Conservation (phyloP, 371 early-diverging fungal genomes). For the Coemansia sp. region DNA sequence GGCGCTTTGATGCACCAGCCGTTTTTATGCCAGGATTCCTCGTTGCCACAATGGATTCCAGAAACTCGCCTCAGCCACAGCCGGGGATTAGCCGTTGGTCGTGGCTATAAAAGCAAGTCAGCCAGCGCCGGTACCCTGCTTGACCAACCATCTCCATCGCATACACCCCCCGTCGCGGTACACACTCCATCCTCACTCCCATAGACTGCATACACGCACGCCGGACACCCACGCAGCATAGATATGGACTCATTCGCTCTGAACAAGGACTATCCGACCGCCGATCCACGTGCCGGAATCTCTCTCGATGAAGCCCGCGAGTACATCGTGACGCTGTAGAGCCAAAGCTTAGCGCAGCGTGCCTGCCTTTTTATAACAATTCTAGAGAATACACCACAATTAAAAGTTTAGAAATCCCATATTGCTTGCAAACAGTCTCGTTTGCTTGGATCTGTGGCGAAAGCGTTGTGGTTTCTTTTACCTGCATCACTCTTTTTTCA, state of each 20-base stretch:
- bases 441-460: neutral
- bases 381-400: neutral
- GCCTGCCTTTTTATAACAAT: neutral
- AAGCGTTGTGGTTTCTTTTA: neutral
- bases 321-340: constrained; percentile 10
- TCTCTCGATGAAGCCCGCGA: constrained; percentile 36
- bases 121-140: too few species aligned
- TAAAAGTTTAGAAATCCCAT: neutral
- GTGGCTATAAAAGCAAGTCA: too few species aligned
- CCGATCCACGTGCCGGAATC: constrained; percentile 33
- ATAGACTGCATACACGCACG: constrained; percentile 2
- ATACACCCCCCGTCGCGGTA: too few species aligned
- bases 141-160: too few species aligned
- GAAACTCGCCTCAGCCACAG: neutral
- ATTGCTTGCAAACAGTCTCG: neutral
- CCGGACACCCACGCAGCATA: neutral
- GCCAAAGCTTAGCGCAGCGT: neutral
- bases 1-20: too few species aligned
- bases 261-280: constrained; percentile 36
- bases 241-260: constrained; percentile 15
- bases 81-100: neutral
- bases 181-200: too few species aligned
- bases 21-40: too few species aligned
- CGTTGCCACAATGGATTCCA: neutral
- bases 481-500: neutral